Evolutionary conservation across 108 stramenopile genomes (phyloP), one percentile per base, ranked within the genome.

Genomic region (Cyclotella baltica): DNA sequence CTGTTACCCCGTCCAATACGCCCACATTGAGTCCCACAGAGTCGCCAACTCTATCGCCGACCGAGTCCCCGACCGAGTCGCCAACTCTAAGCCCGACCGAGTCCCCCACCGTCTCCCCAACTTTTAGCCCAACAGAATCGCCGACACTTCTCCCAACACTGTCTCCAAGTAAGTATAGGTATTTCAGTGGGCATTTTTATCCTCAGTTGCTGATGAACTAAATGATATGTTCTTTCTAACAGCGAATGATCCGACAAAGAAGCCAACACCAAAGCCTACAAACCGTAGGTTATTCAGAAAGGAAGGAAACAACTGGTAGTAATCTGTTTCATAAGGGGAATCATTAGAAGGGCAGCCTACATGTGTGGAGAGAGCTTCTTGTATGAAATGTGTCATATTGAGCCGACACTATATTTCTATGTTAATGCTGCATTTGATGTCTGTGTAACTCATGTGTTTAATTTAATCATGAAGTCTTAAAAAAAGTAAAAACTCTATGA

Each of bases 161-260:
- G 1, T 56, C 55, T 27, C 55, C 55, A 1, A 56, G 55, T 56
- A 56, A 56, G 55, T 27, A 23, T 56, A 23, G 2, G n/a, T 5
- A 15, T 9, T 16, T 2, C 13, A 33, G 13, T 6, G 13, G 1
- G 16, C 1, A 8, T 1, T n/a, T 61, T 4, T 16, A 3, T 4
- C 10, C 16, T 3, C 20, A 20, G 30, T 61, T n/a, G 1, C 31
- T n/a, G 13, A 34, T 11, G 3, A 33, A 8, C 33, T 33, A 18
- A 1, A 34, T n/a, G 15, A 8, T 9, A 56, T 56, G n/a, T 2
- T 25, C 2, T 27, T 56, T 1, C 11, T 11, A 25, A 23, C 34
- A 61, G 59, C 59, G 10, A 33, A 33, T 61, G 31, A 61, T 15
- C 59, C 59, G 20, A 61, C 59, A 0, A 61, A 30, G 31, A 61